Evolutionary conservation across 2,329 filamentous ascomycete genomes (phyloP).

Genomic region (Alternaria sp.): DNA sequence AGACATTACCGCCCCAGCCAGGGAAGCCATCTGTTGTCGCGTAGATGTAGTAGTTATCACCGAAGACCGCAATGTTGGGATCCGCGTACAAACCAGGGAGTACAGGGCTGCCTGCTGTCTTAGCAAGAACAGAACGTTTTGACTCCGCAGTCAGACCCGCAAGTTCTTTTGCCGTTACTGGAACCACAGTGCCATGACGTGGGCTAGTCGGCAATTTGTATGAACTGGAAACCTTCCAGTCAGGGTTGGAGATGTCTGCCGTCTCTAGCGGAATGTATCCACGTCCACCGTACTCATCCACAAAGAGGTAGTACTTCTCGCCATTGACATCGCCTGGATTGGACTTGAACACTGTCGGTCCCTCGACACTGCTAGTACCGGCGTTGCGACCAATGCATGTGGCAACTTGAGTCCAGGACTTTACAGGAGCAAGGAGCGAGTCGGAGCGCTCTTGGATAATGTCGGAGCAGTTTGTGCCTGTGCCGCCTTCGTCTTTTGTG

Average conservation of each 20-base stretch:
- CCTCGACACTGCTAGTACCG: constrained; percentile 58
- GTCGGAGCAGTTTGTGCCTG: constrained; percentile 58
- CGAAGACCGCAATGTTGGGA: constrained; percentile 37
- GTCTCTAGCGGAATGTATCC: constrained; percentile 63
- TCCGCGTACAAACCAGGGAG: constrained; percentile 35
- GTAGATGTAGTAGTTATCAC: constrained; percentile 35
- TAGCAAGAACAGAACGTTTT: not conserved
- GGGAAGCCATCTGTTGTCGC: constrained; percentile 35
- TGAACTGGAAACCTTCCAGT: constrained; percentile 55
- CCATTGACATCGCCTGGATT: constrained; percentile 59
- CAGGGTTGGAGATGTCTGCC: constrained; percentile 55
- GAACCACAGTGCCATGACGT: constrained; percentile 62
- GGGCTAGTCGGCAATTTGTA: constrained; percentile 59
- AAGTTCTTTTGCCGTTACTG: constrained; percentile 58
- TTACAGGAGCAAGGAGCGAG: constrained; percentile 50
- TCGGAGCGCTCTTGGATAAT: constrained; percentile 61
- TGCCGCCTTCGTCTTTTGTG: constrained; percentile 61
- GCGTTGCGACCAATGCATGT: constrained; percentile 60
- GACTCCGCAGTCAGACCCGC: constrained; percentile 32
- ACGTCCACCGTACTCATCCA: constrained; percentile 60
- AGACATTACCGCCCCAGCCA: constrained; percentile 35
- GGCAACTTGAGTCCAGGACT: constrained; percentile 54
- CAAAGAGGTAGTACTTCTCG: constrained; percentile 62
- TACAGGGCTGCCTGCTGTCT: constrained; percentile 24
- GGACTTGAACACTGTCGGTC: constrained; percentile 60